A percentile compares a stretch with the other conserved stretches of the same genome.
phyloP scores from a whole-genome alignment of 1,139 yeast species.

The Ogataea hybrid region DNA sequence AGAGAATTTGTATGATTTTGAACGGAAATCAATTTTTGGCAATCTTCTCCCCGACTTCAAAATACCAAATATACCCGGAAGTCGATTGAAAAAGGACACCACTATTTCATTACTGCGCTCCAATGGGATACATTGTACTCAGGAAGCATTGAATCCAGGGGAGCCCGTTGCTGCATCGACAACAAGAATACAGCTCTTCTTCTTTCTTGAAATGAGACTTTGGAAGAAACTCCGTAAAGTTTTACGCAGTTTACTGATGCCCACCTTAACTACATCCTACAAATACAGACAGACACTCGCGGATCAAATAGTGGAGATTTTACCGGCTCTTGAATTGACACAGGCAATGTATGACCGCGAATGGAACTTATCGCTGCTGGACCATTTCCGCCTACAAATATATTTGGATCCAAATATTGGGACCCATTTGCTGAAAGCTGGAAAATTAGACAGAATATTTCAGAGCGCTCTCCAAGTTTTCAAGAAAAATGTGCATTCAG shows the following conservation, averaged over 20 bases:
- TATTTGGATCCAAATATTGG: conserved; percentile 34
- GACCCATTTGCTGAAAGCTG: conserved; percentile 39
- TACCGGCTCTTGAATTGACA: conserved; percentile 50
- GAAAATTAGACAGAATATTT: conserved; percentile 41
- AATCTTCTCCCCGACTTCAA: conserved; percentile 19
- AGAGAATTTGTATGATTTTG: conserved; percentile 6
- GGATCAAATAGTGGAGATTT: conserved; percentile 50
- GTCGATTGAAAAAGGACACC: conserved; percentile 8
- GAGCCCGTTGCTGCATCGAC: conserved; percentile 5
- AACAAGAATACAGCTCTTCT: conserved; percentile 28
- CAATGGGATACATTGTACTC: conserved; percentile 8
- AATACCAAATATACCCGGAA: conserved; percentile 22
- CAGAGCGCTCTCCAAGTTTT: conserved; percentile 21
- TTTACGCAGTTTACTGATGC: conserved; percentile 47
- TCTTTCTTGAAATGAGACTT: conserved; percentile 54
- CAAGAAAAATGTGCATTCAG: conserved; percentile 4
- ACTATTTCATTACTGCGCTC: conserved; percentile 7
- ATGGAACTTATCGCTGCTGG: conserved; percentile 53
- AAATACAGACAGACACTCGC: conserved; percentile 47
- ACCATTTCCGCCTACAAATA: conserved; percentile 58
- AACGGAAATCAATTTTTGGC: conserved; percentile 17
- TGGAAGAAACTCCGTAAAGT: conserved; percentile 48
- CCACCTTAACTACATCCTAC: conserved; percentile 51
- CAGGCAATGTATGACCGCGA: conserved; percentile 60
- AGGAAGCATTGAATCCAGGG: neutral